Percentiles rank a stretch among this genome's conserved stretches.
Evolutionary conservation across 1,284 basidiomycete genomes (phyloP).

Genomic region (Austroboletus novae-zelandiae): DNA sequence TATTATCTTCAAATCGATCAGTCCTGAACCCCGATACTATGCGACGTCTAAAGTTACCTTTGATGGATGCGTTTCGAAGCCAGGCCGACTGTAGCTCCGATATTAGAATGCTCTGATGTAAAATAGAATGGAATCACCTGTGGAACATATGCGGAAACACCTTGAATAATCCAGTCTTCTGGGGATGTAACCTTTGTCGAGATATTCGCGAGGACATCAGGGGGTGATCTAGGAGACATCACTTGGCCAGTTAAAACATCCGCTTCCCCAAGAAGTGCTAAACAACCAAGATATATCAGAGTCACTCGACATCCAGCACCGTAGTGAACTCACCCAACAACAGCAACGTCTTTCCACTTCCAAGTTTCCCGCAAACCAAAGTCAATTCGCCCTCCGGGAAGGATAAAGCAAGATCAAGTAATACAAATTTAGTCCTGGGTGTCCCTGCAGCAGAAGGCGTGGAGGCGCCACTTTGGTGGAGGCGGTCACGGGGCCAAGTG

Average conservation of each 20-base stretch:
- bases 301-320: background rate
- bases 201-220: conserved; percentile 70
- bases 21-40: background rate
- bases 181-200: conserved; percentile 37
- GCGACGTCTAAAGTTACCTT: conserved; percentile 44
- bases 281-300: conserved; percentile 11
- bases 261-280: conserved; percentile 87
- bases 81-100: conserved; percentile 53
- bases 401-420: conserved; percentile 75
- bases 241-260: conserved; percentile 82
- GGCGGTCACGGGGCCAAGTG: conserved; percentile 83
- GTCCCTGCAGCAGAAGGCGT: conserved; percentile 64
- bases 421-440: conserved; percentile 74
- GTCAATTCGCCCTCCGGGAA: conserved; percentile 80
- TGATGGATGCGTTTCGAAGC: conserved; percentile 91
- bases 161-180: conserved; percentile 74
- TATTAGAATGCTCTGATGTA: background rate
- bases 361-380: conserved; percentile 80
- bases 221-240: conserved; percentile 79
- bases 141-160: conserved; percentile 90
- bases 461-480: conserved; percentile 40
- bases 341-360: conserved; percentile 82
- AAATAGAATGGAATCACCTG: conserved; percentile 49
- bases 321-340: conserved; percentile 52
- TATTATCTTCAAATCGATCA: conserved; percentile 64